A percentile compares a stretch with the other conserved stretches of the same genome.
Evolutionary conservation across 2,329 filamentous ascomycete species (phyloP).

Genomic region (Proliferodiscus dingleyae): DNA sequence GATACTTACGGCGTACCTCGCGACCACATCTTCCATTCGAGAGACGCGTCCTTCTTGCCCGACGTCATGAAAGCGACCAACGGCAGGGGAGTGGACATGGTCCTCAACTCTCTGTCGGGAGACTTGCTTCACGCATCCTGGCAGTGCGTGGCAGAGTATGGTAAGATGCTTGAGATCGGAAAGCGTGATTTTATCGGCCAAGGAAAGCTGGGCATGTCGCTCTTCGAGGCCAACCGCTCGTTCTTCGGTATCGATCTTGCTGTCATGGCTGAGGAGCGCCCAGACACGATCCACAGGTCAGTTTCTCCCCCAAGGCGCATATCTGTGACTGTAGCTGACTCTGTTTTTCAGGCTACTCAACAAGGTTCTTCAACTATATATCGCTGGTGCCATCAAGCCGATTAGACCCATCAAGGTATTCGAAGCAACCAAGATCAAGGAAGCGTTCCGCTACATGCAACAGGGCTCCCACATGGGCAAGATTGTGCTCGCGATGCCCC

Average conservation of each 20-base stretch:
- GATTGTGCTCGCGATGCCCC: slow-evolving; percentile 4
- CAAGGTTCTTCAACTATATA: slow-evolving; percentile 2
- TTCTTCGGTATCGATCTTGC: slow-evolving; percentile 23
- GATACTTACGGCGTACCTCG: slow-evolving; percentile 1
- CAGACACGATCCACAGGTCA: slow-evolving; percentile 4
- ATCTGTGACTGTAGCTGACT: neutral
- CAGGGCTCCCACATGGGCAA: slow-evolving; percentile 12
- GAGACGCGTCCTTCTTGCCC: slow-evolving; percentile 12
- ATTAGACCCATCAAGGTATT: slow-evolving; percentile 25
- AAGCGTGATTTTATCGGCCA: slow-evolving; percentile 29
- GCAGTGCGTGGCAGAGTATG: slow-evolving; percentile 32
- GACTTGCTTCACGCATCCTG: slow-evolving; percentile 24
- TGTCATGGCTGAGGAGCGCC: slow-evolving; percentile 5
- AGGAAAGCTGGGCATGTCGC: slow-evolving; percentile 23
- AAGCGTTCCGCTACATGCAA: slow-evolving; percentile 14
- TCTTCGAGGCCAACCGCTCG: slow-evolving; percentile 25
- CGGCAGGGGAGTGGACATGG: slow-evolving; percentile 24
- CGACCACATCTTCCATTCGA: slow-evolving; percentile 1
- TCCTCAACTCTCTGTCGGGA: slow-evolving; percentile 11
- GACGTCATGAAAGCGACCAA: slow-evolving; percentile 20
- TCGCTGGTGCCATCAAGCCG: slow-evolving; percentile 14
- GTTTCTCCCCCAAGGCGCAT: neutral
- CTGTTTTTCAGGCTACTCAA: slow-evolving; percentile 4
- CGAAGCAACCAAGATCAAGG: slow-evolving; percentile 30
- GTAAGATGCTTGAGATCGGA: slow-evolving; percentile 36